Conservation (phyloP, 768 basidiomycete genomes). For the Exidia glandulosa region DNA sequence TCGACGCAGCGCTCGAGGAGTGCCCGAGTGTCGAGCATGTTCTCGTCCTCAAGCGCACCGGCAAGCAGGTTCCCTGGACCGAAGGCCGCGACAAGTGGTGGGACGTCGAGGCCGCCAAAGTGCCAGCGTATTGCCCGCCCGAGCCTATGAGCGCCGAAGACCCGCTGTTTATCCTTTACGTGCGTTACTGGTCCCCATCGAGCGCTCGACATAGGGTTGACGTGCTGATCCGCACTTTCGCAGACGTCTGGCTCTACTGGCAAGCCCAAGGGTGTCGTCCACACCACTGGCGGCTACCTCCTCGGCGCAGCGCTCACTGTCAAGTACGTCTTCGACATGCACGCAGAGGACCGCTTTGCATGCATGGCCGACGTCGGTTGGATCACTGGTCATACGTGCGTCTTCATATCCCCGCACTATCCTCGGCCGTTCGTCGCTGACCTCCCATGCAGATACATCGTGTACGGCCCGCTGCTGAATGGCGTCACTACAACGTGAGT, state of each 20-base stretch:
- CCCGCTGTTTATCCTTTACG: conserved; percentile 97
- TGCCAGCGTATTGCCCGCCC: conserved; percentile 78
- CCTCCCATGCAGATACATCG: conserved; percentile 52
- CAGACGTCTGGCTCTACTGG: conserved; percentile 92
- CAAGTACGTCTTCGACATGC: conserved; percentile 96
- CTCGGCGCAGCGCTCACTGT: conserved; percentile 85
- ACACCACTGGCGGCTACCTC: conserved; percentile 81
- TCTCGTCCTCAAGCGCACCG: conserved; percentile 80
- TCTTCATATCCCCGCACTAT: neutral
- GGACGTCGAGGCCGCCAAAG: conserved; percentile 83
- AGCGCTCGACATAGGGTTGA: neutral
- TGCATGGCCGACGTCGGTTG: conserved; percentile 99
- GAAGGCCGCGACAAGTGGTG: conserved; percentile 89
- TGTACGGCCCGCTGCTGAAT: conserved; percentile 88
- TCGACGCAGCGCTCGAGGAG: conserved; percentile 79
- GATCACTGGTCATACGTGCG: conserved; percentile 91
- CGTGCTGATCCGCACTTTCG: conserved; percentile 4
- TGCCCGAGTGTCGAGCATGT: conserved; percentile 84
- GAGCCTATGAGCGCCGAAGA: conserved; percentile 89
- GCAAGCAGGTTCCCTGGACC: conserved; percentile 69
- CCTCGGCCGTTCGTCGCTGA: neutral
- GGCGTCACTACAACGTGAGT: conserved; percentile 57
- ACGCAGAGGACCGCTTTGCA: conserved; percentile 90
- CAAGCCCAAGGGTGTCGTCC: conserved; percentile 95
- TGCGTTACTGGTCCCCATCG: conserved; percentile 29